Evolutionary conservation across 1,284 basidiomycete species (phyloP).

Genomic region (Cystobasidiaceae sp.): DNA sequence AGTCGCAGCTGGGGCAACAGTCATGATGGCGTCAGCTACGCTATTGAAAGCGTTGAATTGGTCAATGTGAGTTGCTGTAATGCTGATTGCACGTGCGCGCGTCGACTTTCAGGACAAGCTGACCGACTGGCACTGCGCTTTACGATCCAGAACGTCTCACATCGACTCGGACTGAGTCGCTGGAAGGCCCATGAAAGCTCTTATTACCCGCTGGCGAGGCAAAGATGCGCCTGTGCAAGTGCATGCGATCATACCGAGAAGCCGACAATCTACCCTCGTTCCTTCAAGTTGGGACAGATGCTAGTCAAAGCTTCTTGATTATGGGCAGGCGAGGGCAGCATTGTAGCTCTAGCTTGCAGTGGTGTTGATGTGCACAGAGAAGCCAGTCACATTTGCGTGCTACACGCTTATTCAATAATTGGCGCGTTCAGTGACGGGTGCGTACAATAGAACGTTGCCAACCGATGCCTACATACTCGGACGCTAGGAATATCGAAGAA

Average conservation of each 20-base stretch:
- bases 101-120: slow-evolving; percentile 23
- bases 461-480: not conserved
- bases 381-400: not conserved
- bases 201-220: not conserved
- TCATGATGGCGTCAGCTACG: slow-evolving; percentile 55
- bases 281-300: slow-evolving; percentile 6
- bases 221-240: slow-evolving; percentile 13
- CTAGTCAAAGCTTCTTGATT: slow-evolving; percentile 3
- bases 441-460: not conserved
- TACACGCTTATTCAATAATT: too few species aligned
- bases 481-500: too few species aligned
- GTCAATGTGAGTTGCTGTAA: slow-evolving; percentile 45
- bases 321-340: not conserved
- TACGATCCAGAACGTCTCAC: slow-evolving; percentile 15
- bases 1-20: slow-evolving; percentile 56
- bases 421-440: too few species aligned
- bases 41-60: slow-evolving; percentile 52
- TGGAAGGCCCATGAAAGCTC: not conserved
- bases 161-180: not conserved
- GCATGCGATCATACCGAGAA: slow-evolving; percentile 11
- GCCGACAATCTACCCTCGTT: not conserved
- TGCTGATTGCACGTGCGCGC: not conserved
- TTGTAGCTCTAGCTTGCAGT: slow-evolving; percentile 45
- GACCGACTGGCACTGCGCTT: slow-evolving; percentile 29
- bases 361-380: slow-evolving; percentile 47